A percentile compares a stretch with the other conserved stretches of the same genome.
These are phyloP conservation scores for Fusarium sp. DNA, from an alignment of 2,329 filamentous ascomycete genomes.

Conservation along the genomic window DNA sequence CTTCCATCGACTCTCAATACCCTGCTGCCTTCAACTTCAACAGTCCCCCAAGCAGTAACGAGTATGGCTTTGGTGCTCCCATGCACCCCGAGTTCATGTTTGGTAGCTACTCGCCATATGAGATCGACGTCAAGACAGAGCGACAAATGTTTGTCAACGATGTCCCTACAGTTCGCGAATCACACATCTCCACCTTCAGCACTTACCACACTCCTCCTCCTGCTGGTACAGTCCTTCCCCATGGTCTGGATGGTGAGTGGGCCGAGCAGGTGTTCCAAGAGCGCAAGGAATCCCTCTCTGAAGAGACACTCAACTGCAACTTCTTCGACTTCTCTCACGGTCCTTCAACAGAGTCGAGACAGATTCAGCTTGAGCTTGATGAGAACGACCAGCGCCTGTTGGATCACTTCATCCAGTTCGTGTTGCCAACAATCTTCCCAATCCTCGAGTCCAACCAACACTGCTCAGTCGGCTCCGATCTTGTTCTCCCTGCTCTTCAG, in stretches of 20 bases:
- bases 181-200: slow-evolving; percentile 90
- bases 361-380: slow-evolving; percentile 83
- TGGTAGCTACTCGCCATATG: slow-evolving; percentile 78
- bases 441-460: slow-evolving; percentile 91
- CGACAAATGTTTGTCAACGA: slow-evolving; percentile 94
- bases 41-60: slow-evolving; percentile 64
- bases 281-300: slow-evolving; percentile 71
- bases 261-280: slow-evolving; percentile 51
- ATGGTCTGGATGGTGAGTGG: slow-evolving; percentile 75
- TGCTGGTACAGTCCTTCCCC: slow-evolving; percentile 72
- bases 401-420: slow-evolving; percentile 89
- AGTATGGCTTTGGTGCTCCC: slow-evolving; percentile 72
- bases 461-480: slow-evolving; percentile 80
- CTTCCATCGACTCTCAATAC: slow-evolving; percentile 83
- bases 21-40: slow-evolving; percentile 79
- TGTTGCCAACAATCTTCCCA: slow-evolving; percentile 90
- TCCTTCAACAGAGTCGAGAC: slow-evolving; percentile 69
- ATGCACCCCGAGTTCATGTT: slow-evolving; percentile 72
- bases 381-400: slow-evolving; percentile 88
- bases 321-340: slow-evolving; percentile 86
- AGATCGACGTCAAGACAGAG: slow-evolving; percentile 96
- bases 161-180: slow-evolving; percentile 84
- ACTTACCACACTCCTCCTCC: slow-evolving; percentile 86
- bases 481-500: slow-evolving; percentile 88
- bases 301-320: slow-evolving; percentile 77